Percentiles rank a stretch among this genome's conserved stretches.
Conservation (phyloP, 1,139 yeast species). For the Pneumocystis sp. region DNA sequence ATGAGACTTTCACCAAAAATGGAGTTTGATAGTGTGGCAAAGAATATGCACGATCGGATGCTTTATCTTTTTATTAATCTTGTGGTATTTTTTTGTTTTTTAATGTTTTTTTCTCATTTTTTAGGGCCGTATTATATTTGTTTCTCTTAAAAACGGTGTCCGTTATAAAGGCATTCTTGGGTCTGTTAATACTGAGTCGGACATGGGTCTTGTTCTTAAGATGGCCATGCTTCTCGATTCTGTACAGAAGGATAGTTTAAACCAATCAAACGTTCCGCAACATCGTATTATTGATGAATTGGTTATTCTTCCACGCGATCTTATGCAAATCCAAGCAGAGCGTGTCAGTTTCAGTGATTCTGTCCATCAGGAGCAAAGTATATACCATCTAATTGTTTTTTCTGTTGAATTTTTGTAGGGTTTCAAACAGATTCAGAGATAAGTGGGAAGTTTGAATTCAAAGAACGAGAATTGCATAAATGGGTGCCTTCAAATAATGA, state of each 20-base stretch:
- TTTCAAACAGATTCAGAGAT: slow-evolving; percentile 83
- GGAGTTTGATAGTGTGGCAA: slow-evolving; percentile 12
- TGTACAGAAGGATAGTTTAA: background rate
- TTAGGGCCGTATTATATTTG: background rate
- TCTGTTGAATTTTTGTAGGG: slow-evolving; percentile 9
- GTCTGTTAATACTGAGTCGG: background rate
- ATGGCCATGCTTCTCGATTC: background rate
- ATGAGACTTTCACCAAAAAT: slow-evolving; percentile 8
- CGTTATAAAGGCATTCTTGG: background rate
- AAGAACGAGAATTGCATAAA: slow-evolving; percentile 59
- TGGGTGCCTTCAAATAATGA: slow-evolving; percentile 65
- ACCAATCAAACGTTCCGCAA: background rate
- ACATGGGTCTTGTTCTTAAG: slow-evolving; percentile 1
- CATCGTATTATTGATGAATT: background rate
- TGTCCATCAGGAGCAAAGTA: background rate
- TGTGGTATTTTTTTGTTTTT: slow-evolving; percentile 23
- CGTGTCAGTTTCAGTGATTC: slow-evolving; percentile 18
- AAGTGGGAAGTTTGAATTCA: slow-evolving; percentile 30
- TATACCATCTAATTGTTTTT: background rate
- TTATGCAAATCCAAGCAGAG: background rate
- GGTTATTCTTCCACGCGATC: background rate
- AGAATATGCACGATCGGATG: slow-evolving; percentile 35
- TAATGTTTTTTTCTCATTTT: background rate
- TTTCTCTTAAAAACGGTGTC: background rate
- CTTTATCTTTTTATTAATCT: slow-evolving; percentile 38